Evolutionary conservation across 768 basidiomycete species (phyloP), one percentile per base, ranked within the genome.

Genomic region (Agrocybe chaxingu): DNA sequence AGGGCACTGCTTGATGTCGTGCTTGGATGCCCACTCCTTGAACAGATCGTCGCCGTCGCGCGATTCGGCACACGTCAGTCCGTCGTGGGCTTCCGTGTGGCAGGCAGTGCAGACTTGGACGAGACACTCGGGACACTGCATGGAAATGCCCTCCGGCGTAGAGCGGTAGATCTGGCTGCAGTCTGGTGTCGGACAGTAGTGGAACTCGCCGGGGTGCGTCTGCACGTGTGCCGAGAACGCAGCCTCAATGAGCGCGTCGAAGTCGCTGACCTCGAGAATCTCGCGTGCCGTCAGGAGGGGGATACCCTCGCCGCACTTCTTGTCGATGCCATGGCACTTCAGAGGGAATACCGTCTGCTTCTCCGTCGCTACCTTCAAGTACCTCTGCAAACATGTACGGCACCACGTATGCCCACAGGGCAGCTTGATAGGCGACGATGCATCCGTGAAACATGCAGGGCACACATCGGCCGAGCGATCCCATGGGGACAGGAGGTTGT

Each of bases 151-250:
- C 8, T 63, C 64, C 1, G 76, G 68, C 0, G 75, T 77, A 2
- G 74, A 60, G 24, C 87, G 81, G 61, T 92, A 92, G 5, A 90
- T 74, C 57, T 89, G 85, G 0, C 72, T 70, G 57, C 90, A 92
- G 61, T 92, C 87, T 0, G 90, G 84, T 0, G 88, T 84, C 0
- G 90, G 89, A 65, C 90, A 92, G 57, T 81, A 84, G 51, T 80
- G 75, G 57, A 86, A 85, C 50, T 89, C 84, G 7, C 74, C 66
- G 0, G 85, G 73, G 34, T 77, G 77, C 2, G 77, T 66, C 51
- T 84, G 79, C 13, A 89, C 70, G 59, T 90, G 73, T 0, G 77
- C 64, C n/a, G 78, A 70, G 56, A 85, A 84, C 0, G 88, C 78
- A 0, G 86, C 78, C 9, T 79, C 70, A 12, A 80, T 67, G 32